Base-by-base conservation (phyloP, 2,329 filamentous ascomycete species). In the Calonectria hongkongensis region DNA sequence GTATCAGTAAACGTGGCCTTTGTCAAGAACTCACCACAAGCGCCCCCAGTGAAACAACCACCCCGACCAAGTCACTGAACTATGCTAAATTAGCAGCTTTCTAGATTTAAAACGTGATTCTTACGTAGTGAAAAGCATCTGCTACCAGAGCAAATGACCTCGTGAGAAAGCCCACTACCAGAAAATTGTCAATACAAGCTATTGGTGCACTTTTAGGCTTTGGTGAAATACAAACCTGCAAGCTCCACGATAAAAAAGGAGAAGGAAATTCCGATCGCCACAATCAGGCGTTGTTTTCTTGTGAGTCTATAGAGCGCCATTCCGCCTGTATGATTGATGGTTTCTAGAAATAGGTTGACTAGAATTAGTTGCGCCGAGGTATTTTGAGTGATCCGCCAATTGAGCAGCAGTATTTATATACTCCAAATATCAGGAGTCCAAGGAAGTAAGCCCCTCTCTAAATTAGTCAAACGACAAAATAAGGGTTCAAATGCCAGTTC, bases 61-160 rank as follows among this genome's bases (percentile, higher is more conserved):
- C 94, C 18, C 92, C 89, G 66, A 95, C 88, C 1, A 95, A 83
- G 78, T 95, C 93, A 77, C 93, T 94, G 73, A 95, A 82, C 92
- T 94, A 60, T 4, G 10, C 30, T 15, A 27, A 10, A 60, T 81
- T 66, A 82, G 76, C 36, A 13, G 28, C 1, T 9, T 10, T 8
- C 25, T 43, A 16, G 2, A 6, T 0, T 10, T 33, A 9, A 5
- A 7, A 5, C 25, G 13, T 1, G 41, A n/a, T 43, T 79, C 89
- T 73, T 84, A 94, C 92, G 80, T 95, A 94, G 81, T 95, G 94
- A 77, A 95, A 95, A 1, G 94, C 93, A 86, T 96, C 94, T 33
- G 94, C 93, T 30, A 95, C 86, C 2, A 96, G 86, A 0, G 93
- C 93, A 13, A 96, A 86, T 0, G 94, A 95, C 66, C 88, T 87